Percentiles rank a stretch among this genome's conserved stretches.
Conservation (phyloP, 1,139 yeast species). For the Sugiyamaella novakii region DNA sequence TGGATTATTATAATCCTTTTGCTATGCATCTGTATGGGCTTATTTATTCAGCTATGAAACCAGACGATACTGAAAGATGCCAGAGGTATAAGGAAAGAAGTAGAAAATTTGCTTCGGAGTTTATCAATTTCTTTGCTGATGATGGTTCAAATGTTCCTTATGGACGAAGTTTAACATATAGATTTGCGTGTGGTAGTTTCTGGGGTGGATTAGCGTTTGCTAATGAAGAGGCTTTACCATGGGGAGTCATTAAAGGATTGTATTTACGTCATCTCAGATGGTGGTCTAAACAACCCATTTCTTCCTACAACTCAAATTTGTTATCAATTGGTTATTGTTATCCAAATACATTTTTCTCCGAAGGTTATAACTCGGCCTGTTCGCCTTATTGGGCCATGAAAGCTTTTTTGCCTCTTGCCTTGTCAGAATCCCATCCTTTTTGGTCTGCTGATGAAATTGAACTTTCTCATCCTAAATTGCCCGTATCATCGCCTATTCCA, state of each 20-base stretch:
- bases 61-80: conserved; percentile 30
- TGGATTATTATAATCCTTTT: conserved; percentile 41
- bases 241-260: conserved; percentile 38
- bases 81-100: conserved; percentile 32
- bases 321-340: conserved; percentile 39
- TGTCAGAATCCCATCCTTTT: conserved; percentile 33
- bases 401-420: conserved; percentile 33
- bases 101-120: conserved; percentile 33
- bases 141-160: conserved; percentile 40
- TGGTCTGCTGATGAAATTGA: conserved; percentile 29
- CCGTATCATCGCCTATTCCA: conserved; percentile 17
- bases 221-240: conserved; percentile 29
- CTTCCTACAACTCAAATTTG: conserved; percentile 30
- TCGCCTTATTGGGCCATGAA: conserved; percentile 43
- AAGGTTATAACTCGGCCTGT: conserved; percentile 39
- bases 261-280: conserved; percentile 37
- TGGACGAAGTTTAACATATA: conserved; percentile 40
- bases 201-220: conserved; percentile 40
- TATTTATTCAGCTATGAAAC: conserved; percentile 29
- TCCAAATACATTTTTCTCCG: conserved; percentile 39
- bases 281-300: conserved; percentile 40
- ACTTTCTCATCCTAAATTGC: conserved; percentile 1
- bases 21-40: conserved; percentile 41
- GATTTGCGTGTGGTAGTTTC: conserved; percentile 38
- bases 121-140: conserved; percentile 34